These are phyloP conservation scores for Solanum bukasovii DNA, from an alignment of 257 asterid genomes.

Conservation along the genomic window DNA sequence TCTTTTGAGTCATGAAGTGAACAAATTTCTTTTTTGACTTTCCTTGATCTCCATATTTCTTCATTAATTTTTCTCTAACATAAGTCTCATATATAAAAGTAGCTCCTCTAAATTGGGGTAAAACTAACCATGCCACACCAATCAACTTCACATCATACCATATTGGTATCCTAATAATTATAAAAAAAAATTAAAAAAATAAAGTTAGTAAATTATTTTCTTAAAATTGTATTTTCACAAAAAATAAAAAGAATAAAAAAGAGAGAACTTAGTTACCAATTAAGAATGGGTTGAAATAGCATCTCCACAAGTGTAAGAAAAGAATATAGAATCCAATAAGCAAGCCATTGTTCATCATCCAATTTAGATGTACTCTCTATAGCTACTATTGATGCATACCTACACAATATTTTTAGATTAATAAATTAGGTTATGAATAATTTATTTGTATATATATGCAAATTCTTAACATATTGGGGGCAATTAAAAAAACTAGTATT, in stretches of 20 bases:
- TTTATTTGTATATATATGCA: neutral
- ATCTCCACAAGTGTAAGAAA: constrained; percentile 34
- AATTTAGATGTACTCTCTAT: constrained; percentile 30
- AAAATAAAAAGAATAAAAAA: neutral
- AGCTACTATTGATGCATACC: constrained; percentile 36
- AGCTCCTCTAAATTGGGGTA: constrained; percentile 78
- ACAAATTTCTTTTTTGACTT: constrained; percentile 36
- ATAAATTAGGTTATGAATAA: neutral
- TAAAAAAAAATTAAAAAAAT: neutral
- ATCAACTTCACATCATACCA: constrained; percentile 78
- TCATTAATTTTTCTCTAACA: constrained; percentile 53
- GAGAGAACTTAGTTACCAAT: constrained; percentile 8
- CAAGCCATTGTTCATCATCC: constrained; percentile 54
- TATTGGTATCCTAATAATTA: constrained; percentile 47
- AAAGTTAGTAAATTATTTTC: neutral
- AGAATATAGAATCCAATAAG: constrained; percentile 45
- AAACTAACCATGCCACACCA: constrained; percentile 63
- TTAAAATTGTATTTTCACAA: neutral
- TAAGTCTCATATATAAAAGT: constrained; percentile 61
- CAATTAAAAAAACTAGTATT: too few relatives aligned
- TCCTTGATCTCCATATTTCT: constrained; percentile 29
- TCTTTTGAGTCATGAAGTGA: constrained; percentile 27
- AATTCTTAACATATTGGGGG: neutral
- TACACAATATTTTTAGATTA: neutral
- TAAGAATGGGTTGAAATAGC: constrained; percentile 22